Percentiles rank a stretch among this genome's conserved stretches.
Conservation (phyloP, 2,329 filamentous ascomycete genomes). For the Aplosporella prunicola region DNA sequence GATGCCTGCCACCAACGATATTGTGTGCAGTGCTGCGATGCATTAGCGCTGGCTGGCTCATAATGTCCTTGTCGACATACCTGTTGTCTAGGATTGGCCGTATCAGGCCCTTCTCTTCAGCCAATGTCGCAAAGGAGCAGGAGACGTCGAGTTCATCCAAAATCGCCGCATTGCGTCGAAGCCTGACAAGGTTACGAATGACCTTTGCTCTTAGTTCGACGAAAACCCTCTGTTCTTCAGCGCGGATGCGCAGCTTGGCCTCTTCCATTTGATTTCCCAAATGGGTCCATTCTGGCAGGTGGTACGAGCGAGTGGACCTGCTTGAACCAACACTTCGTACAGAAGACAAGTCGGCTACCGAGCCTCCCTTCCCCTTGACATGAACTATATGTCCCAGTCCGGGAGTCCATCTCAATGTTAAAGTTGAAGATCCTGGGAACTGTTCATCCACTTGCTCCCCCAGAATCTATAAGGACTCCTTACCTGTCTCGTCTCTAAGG, state of each 20-base stretch:
- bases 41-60: background rate
- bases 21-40: conserved; percentile 48
- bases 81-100: conserved; percentile 57
- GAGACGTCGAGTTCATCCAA: conserved; percentile 89
- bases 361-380: conserved; percentile 69
- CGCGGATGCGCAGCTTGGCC: conserved; percentile 64
- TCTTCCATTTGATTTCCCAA: conserved; percentile 75
- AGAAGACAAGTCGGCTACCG: conserved; percentile 33
- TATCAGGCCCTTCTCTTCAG: conserved; percentile 61
- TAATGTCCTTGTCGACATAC: conserved; percentile 1
- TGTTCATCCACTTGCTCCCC: conserved; percentile 16
- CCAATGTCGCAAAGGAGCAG: conserved; percentile 73
- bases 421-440: conserved; percentile 42
- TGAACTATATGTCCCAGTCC: conserved; percentile 85
- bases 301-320: conserved; percentile 76
- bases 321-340: conserved; percentile 60
- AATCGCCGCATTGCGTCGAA: conserved; percentile 82
- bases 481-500: conserved; percentile 51
- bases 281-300: conserved; percentile 72
- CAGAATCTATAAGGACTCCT: background rate
- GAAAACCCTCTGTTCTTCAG: conserved; percentile 78
- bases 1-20: conserved; percentile 79
- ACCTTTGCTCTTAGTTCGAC: conserved; percentile 63
- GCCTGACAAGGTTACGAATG: conserved; percentile 69
- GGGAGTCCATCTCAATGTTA: conserved; percentile 79